Base-by-base conservation (phyloP, 495 filamentous ascomycete species). In the Penicillium soppii region DNA sequence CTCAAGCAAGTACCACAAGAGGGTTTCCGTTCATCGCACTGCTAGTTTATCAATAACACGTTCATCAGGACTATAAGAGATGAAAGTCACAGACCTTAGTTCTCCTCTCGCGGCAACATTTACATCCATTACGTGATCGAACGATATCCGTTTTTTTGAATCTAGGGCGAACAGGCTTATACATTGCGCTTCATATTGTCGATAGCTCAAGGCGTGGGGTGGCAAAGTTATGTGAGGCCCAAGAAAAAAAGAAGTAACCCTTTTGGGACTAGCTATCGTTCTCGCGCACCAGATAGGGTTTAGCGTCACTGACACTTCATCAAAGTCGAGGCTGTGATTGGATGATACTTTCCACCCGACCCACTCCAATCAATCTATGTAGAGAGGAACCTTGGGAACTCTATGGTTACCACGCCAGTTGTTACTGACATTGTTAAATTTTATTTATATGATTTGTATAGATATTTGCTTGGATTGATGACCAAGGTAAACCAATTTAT, bases 1-100 rank as follows among this genome's bases (percentile, higher is more conserved):
- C 71, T 63, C 20, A 44, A 41, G 47, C 71, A 74, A 42, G 71
- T 68, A 19, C 68, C n/a, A n/a, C n/a, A n/a, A n/a, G n/a, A n/a
- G n/a, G n/a, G n/a, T n/a, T n/a, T n/a, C n/a, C n/a, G n/a, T n/a
- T n/a, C n/a, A n/a, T n/a, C n/a, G n/a, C n/a, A n/a, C n/a, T n/a
- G n/a, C n/a, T n/a, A n/a, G n/a, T n/a, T n/a, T n/a, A n/a, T n/a
- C n/a, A n/a, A n/a, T n/a, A n/a, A n/a, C n/a, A n/a, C n/a, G n/a
- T n/a, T n/a, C n/a, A n/a, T n/a, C n/a, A n/a, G n/a, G n/a, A n/a
- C n/a, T n/a, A n/a, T n/a, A n/a, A n/a, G n/a, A 4, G 48, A 60
- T 0, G 62, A 66, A 40, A 21, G 35, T 17, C 8, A 30, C 27
- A 30, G 2, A 30, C 27, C 13, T 30, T 30, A 12, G 59, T 62